phyloP scores from a whole-genome alignment of 495 filamentous ascomycete species.

The Schizothecium vesticola region DNA sequence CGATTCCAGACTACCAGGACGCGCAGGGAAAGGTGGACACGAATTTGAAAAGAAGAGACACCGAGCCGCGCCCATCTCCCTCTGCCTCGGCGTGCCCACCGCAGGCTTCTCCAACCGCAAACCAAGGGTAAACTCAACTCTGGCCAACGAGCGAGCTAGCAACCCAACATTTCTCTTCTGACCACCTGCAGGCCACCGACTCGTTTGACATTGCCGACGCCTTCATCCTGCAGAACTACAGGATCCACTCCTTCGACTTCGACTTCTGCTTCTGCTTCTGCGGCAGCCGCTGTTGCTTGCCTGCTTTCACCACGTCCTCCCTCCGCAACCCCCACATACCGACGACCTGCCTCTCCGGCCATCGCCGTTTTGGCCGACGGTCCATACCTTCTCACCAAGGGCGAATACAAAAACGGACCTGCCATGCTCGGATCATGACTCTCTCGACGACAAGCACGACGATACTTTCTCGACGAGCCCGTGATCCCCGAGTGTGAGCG shows the following conservation, averaged over 20 bases:
- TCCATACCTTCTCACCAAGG: not conserved
- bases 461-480: conserved; percentile 24
- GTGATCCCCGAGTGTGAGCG: conserved; percentile 21
- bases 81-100: not conserved
- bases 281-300: not conserved
- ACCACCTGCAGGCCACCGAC: not conserved
- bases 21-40: not conserved
- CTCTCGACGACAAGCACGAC: conserved; percentile 30
- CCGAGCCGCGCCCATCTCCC: not conserved
- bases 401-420: not conserved
- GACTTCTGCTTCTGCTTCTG: not conserved
- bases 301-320: not conserved
- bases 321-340: conserved; percentile 15
- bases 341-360: conserved; percentile 1
- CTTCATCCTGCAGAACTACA: not conserved
- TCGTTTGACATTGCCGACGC: not conserved
- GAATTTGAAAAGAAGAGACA: not conserved
- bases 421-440: conserved; percentile 33
- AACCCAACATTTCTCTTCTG: not conserved
- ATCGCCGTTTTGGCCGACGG: not conserved
- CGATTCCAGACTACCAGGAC: not conserved
- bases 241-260: not conserved
- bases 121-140: not conserved
- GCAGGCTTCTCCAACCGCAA: not conserved
- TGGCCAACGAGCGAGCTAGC: not conserved